A percentile compares a stretch with the other conserved stretches of the same genome.
Conservation (phyloP, 1,284 basidiomycete species). For the Sporisorium graminicola region DNA sequence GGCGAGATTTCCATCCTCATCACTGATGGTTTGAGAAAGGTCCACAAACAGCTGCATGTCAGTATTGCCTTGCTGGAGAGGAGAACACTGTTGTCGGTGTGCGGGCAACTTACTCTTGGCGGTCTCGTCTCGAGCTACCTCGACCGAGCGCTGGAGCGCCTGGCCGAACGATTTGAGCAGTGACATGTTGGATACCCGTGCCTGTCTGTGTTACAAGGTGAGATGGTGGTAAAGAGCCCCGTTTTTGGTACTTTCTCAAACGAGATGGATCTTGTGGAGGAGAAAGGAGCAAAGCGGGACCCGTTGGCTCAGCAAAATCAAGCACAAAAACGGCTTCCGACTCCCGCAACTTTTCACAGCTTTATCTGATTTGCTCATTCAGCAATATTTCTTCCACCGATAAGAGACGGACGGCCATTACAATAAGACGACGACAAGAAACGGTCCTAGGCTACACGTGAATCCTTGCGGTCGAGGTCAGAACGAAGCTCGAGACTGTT, state of each 20-base stretch:
- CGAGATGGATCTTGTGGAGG: constrained; percentile 22
- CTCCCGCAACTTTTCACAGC: not conserved
- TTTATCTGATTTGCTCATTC: not conserved
- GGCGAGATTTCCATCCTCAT: constrained; percentile 66
- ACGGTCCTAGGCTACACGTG: constrained; percentile 10
- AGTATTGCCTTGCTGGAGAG: not conserved
- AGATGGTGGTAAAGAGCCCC: not conserved
- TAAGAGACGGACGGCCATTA: not conserved
- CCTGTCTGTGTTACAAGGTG: not conserved
- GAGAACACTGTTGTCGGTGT: not conserved
- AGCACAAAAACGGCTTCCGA: not conserved
- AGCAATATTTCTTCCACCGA: not conserved
- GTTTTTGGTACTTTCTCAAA: not conserved
- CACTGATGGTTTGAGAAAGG: constrained; percentile 22
- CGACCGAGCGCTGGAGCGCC: constrained; percentile 61
- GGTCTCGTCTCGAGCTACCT: constrained; percentile 57
- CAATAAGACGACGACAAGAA: not conserved
- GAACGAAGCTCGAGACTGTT: constrained; percentile 40
- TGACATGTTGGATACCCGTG: constrained; percentile 42
- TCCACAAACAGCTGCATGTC: not conserved
- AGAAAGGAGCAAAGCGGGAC: not conserved
- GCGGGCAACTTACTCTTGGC: constrained; percentile 45
- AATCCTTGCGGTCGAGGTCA: constrained; percentile 27
- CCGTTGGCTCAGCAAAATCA: constrained; percentile 25
- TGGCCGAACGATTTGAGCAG: constrained; percentile 45